Conservation (phyloP, 1,139 yeast species). For the Blastobotrys capitulatus region DNA sequence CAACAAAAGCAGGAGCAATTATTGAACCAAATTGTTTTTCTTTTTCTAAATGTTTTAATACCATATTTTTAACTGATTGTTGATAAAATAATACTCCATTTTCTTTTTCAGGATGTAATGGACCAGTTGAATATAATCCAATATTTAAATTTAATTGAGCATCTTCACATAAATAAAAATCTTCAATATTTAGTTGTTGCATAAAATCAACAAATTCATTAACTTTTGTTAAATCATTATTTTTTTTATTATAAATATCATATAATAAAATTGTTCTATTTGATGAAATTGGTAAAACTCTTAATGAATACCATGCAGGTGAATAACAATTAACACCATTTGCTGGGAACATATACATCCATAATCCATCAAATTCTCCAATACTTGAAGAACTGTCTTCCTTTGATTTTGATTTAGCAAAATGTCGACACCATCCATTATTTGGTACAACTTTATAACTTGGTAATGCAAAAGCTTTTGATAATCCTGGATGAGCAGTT, state of each 20-base stretch:
- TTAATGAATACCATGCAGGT: constrained; percentile 12
- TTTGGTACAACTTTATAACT: constrained; percentile 8
- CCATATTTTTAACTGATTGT: constrained; percentile 7
- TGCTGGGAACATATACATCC: constrained; percentile 14
- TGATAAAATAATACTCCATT: constrained; percentile 13
- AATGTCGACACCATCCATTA: constrained; percentile 13
- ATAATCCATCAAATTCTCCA: constrained; percentile 11
- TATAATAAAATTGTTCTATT: constrained; percentile 7
- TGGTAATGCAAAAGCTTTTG: constrained; percentile 14
- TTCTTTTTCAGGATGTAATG: constrained; percentile 11
- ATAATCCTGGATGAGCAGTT: constrained; percentile 13
- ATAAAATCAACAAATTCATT: constrained; percentile 11
- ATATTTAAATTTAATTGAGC: constrained; percentile 10
- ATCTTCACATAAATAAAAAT: constrained; percentile 11
- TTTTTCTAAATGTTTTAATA: constrained; percentile 5
- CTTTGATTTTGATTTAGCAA: constrained; percentile 5
- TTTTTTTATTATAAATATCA: constrained; percentile 11
- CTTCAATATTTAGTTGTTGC: constrained; percentile 12
- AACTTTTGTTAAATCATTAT: background rate
- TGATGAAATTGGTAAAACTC: constrained; percentile 9
- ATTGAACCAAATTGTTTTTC: constrained; percentile 7
- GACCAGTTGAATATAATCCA: constrained; percentile 12
- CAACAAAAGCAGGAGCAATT: constrained; percentile 11
- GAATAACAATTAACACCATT: constrained; percentile 13
- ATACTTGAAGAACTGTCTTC: constrained; percentile 7